Percentiles rank a stretch among this genome's conserved stretches.
Evolutionary conservation across 768 basidiomycete genomes (phyloP).

Genomic region (Scleroderma citrinum): DNA sequence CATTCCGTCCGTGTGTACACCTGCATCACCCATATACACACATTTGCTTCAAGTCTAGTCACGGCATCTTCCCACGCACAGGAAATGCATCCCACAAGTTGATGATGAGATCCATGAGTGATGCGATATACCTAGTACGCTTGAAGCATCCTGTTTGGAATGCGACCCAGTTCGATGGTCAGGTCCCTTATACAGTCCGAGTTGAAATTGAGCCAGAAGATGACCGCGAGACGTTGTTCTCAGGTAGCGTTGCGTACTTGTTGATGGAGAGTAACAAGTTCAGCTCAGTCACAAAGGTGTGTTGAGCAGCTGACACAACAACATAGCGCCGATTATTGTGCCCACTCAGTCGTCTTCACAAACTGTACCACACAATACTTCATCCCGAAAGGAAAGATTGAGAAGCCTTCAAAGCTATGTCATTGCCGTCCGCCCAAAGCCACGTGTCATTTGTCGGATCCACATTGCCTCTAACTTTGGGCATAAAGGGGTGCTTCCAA

Average conservation of each 20-base stretch:
- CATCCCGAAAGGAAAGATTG: not conserved
- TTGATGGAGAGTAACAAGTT: not conserved
- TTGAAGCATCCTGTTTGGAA: not conserved
- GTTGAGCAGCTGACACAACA: not conserved
- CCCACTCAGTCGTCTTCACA: not conserved
- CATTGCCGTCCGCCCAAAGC: not conserved
- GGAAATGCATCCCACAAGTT: not conserved
- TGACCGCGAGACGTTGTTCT: not conserved
- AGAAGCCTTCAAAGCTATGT: not conserved
- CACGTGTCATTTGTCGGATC: not conserved
- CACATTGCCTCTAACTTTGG: not conserved
- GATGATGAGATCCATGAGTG: not conserved
- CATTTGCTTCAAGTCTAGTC: not conserved
- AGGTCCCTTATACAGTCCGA: not conserved
- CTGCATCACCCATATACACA: not conserved
- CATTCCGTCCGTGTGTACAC: not conserved
- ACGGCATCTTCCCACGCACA: not conserved
- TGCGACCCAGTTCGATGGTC: not conserved
- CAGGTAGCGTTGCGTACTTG: not conserved
- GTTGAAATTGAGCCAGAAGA: not conserved
- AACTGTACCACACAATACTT: too few relatives aligned
- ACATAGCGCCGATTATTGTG: not conserved
- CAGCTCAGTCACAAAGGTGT: not conserved
- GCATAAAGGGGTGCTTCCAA: not conserved
- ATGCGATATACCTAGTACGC: not conserved